Evolutionary conservation across 2,329 filamentous ascomycete species (phyloP).

Genomic region (Stemphylium vesicarium): DNA sequence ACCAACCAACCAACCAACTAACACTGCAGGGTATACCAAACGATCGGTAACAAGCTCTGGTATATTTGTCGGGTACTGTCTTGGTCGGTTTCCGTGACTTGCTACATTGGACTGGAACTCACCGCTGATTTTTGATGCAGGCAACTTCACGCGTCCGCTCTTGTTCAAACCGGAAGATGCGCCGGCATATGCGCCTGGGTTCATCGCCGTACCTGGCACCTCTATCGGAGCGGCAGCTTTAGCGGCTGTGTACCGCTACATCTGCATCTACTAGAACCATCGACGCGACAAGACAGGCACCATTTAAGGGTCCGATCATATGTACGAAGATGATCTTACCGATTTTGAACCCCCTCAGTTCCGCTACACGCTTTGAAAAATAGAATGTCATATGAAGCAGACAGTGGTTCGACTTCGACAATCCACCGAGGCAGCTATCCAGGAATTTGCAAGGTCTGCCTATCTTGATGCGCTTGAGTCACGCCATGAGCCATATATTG

Average conservation of each 20-base stretch:
- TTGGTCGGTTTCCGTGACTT: constrained; percentile 42
- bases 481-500: no score
- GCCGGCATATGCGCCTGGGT: constrained; percentile 19
- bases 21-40: no score
- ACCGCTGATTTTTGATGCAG: not conserved
- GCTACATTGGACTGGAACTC: not conserved
- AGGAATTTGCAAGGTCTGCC: no score
- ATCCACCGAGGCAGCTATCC: no score
- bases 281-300: constrained; percentile 52
- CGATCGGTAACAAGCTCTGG: constrained; percentile 57
- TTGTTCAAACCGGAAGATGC: not conserved
- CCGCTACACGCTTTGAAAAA: constrained; percentile 20
- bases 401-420: no score
- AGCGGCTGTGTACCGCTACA: constrained; percentile 52
- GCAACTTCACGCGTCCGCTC: not conserved
- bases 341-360: constrained; percentile 44
- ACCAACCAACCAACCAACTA: no score
- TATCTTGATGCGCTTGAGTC: no score
- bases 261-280: constrained; percentile 55
- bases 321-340: constrained; percentile 61
- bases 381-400: no score
- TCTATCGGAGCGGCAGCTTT: constrained; percentile 45
- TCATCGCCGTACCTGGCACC: constrained; percentile 51
- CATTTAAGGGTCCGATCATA: constrained; percentile 59
- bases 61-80: constrained; percentile 60